Evolutionary conservation across 2,329 filamentous ascomycete species (phyloP), one percentile per base, ranked within the genome.

Genomic region (Thielaviopsis ethacetica): DNA sequence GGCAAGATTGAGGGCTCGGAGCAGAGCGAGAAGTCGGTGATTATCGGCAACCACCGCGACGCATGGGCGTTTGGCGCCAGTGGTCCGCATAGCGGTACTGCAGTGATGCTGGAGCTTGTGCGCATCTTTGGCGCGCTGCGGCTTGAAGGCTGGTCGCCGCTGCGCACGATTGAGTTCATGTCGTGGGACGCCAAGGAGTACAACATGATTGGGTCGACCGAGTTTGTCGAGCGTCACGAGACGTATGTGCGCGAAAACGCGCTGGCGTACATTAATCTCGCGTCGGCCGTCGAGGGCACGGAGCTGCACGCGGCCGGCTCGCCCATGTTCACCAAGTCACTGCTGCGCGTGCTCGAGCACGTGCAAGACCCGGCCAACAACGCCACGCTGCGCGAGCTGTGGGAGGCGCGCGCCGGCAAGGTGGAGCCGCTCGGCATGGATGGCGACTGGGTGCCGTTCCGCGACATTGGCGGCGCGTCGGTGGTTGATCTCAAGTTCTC

Each of bases 151-250:
- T 98, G 93, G 93, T 80, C 87, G 26, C 93, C 93, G 1, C 76
- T 95, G 17, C 85, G 93, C n/a, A 94, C 89, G 3, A 95, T 98
- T 63, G 87, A 95, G 69, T 97, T 98, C 70, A 90, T 91, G 67
- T 95, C 88, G 38, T 98, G 93, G 93, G 93, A 98, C 69, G 93
- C 82, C 3, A 85, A 85, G 65, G 89, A 91, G 70, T 97, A 95
- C 73, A 96, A 96, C 70, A 74, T 93, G 53, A 87, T 95, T 60
- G 93, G 93, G 9, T 95, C 89, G 12, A 97, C 93, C 1, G 93
- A 98, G 69, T 91, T 86, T 66, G 93, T 98, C 53, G 93, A 98
- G 72, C 85, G 86, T 53, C 84, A 91, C 64, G 75, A 89, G 27
- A 83, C 91, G 0, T 69, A 73, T 2, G 76, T 98, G 6, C 84